Evolutionary conservation across 495 filamentous ascomycete species (phyloP), one percentile per base, ranked within the genome.

Genomic region (Hyaloscypha hepaticicola): DNA sequence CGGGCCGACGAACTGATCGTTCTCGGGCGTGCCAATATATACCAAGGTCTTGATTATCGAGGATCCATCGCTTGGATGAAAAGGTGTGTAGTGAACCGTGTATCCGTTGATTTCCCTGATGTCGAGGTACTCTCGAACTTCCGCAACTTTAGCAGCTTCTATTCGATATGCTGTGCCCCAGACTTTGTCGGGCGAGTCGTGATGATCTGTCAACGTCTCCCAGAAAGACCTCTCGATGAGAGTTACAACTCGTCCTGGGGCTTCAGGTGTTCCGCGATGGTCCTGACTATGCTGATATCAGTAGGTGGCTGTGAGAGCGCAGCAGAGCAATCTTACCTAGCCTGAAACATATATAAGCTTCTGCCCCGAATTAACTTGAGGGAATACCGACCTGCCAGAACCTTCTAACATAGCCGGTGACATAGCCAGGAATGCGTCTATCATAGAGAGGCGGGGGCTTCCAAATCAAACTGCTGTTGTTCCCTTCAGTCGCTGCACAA

Each of bases 81-180:
- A 96, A 1, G 87, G 86, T 24, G 91, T 93, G 75, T 91, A 91
- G 72, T 96, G 91, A 66, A 95, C 92, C 33, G 85, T 90, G 73
- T 98, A 98, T 7, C 96, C 96, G 28, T 98, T 95, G 69, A 97
- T 96, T 77, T 99, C 96, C 16, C 96, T 89, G 62, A 96, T 93
- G 73, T 98, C 93, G 38, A 99, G 91, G 75, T 97, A 93, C 60
- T 89, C 83, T 63, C 90, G 88, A 3, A 97, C 96, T 77, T 93
- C 89, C 64, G 85, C 82, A 19, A 95, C 90, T 64, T 88, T 83
- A 1, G 81, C 77, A 11, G 87, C 70, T 7, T 85, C 78, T 69
- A 99, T 97, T 69, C 93, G 92, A 77, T 97, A 99, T 48, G 93
- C 94, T 4, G 89, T 90, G 61, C 96, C 96, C 91, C 93, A 97